Base-by-base conservation (phyloP, 257 asterid species). In the Anisodus tanguticus region DNA sequence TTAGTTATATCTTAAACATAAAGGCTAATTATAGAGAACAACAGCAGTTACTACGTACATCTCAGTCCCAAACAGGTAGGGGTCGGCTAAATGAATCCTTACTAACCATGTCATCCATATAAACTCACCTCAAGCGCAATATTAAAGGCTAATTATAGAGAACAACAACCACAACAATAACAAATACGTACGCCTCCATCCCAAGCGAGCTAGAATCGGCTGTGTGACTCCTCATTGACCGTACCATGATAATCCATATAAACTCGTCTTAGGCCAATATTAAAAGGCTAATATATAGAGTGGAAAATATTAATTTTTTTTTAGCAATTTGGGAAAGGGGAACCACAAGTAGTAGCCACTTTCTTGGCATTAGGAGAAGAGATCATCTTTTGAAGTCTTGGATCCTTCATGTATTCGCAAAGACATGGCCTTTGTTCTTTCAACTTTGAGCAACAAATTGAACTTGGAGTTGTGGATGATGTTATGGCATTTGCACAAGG, bases 401-500 rank as follows among this genome's bases (percentile, higher is more conserved):
- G 95, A 84, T 92, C 92, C 87, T 88, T 92, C 95, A 93, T 90
- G 91, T 93, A 95, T 80, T 84, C 79, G 89, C 98, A 95, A 26
- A 95, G 91, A 85, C 98, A 95, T 13, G 95, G 93, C 80, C 95
- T 91, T 87, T 93, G 98, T 78, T 95, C 91, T 87, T 91, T 95
- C 9, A 95, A 85, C 91, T 88, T 92, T 0, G 89, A 31, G 77
- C 98, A 95, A 69, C 98, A 95, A 3, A 85, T 37, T 1, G 77
- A 71, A 19, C 87, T 86, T 0, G 98, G 98, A 45, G 49, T 83
- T 77, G 91, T 79, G n/a, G 98, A 80, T 13, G 94, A 85, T 2
- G 89, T 88, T 79, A 94, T 95, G 57, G 98, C 98, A 31, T 85
- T 47, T 43, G 98, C 97, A 79, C 98, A 95, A 1, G 96, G 92